Evolutionary conservation across 805 yeast genomes (phyloP), one percentile per base, ranked within the genome.

Genomic region (Metschnikowia drakensbergensis): DNA sequence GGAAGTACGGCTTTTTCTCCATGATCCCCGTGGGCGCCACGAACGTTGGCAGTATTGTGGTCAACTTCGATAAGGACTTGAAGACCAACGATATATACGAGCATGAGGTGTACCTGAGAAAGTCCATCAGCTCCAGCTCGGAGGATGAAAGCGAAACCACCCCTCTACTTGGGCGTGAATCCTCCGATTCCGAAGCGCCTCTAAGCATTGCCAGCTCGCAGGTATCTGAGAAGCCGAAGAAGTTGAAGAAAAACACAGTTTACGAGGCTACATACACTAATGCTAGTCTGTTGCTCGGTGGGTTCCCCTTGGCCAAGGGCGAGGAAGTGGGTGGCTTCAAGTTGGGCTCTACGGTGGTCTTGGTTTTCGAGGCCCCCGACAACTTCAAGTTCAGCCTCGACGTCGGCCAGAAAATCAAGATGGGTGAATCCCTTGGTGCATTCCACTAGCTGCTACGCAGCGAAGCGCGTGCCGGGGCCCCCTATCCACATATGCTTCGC

Each of bases 11-110:
- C 0, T 94, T 94, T 60, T 94, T 94, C 71, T 85, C 95, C 55
- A 94, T 94, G 99, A 92, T 96, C 0, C 97, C 99, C 0, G 99
- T 94, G 9, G 99, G 99, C 10, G 99, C 99, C 25, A 94, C 99
- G 2, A 94, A 94, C 68, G 99, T 94, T 29, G 99, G 99, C 5
- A 86, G 96, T 59, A 94, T 94, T 55, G 83, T 86, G 50, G 77
- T 94, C 55, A 89, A 91, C 63, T 94, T 94, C 61, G 99, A 94
- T 68, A 84, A 85, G 68, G 91, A 88, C 60, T 78, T 94, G 61
- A 79, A 84, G 34, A 94, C 99, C 10, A 94, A 94, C 65, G 83
- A 82, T 30, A 75, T 77, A 39, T 82, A 81, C 57, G 84, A 81
- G 63, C 79, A 77, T 53, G 77, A 70, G 49, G 60, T 64, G 31